Conservation (phyloP, 176 grass and related monocot species). For the Oryza glumipatula region DNA sequence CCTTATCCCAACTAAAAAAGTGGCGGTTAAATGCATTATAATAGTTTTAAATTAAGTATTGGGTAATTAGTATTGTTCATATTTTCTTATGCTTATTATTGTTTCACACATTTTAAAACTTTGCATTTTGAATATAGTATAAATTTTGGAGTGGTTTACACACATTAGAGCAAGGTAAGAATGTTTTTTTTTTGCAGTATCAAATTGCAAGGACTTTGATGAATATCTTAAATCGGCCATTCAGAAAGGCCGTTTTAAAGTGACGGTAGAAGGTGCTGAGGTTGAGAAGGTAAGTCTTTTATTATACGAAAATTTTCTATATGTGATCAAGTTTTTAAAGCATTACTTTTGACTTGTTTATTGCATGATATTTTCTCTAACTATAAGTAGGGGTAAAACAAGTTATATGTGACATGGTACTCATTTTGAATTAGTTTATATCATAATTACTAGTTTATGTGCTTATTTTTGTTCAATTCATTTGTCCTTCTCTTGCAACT, state of each 20-base stretch:
- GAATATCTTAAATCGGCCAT: conserved; percentile 49
- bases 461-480: background rate
- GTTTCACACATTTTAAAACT: background rate
- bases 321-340: background rate
- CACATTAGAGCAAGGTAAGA: background rate
- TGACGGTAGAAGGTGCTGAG: conserved; percentile 50
- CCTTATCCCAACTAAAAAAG: background rate
- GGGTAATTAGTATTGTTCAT: background rate
- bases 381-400: background rate
- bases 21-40: background rate
- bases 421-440: background rate
- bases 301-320: background rate
- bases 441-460: too few species aligned
- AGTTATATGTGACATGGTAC: background rate
- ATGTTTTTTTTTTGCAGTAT: conserved; percentile 35
- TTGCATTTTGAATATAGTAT: background rate
- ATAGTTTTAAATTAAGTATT: background rate
- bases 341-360: background rate
- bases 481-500: background rate
- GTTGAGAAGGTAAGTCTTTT: conserved; percentile 48
- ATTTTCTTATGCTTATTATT: background rate
- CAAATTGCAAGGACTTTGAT: conserved; percentile 45
- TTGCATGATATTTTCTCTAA: background rate
- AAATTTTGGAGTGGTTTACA: background rate
- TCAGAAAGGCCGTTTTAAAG: conserved; percentile 71